These are phyloP conservation scores for Chlorella sp. DNA, from an alignment of 139 green algal genomes.

Conservation along the genomic window DNA sequence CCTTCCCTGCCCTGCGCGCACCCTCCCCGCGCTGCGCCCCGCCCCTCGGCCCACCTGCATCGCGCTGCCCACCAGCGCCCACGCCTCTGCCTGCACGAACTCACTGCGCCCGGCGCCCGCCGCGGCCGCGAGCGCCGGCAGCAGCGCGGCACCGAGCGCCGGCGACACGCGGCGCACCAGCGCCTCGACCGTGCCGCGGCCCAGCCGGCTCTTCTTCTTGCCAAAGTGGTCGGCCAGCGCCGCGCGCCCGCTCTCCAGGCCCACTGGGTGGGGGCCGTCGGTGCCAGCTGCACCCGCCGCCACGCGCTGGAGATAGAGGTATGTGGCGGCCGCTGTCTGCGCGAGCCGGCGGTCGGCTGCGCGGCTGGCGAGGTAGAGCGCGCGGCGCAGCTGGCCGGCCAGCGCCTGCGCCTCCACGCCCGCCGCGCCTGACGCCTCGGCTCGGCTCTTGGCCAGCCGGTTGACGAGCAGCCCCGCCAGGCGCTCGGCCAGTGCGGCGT, in stretches of 20 bases:
- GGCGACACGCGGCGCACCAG: constrained; percentile 34
- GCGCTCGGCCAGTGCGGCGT: constrained; percentile 53
- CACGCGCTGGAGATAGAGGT: constrained; percentile 41
- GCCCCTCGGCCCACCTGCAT: constrained; percentile 1
- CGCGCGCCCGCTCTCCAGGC: constrained; percentile 14
- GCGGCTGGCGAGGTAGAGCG: constrained; percentile 60
- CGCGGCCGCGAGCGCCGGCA: constrained; percentile 4
- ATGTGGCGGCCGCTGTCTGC: constrained; percentile 22
- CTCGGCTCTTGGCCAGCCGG: constrained; percentile 38
- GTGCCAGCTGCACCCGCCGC: constrained; percentile 13
- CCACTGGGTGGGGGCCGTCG: constrained; percentile 5
- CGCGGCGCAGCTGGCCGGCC: constrained; percentile 28
- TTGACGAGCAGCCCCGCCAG: constrained; percentile 45
- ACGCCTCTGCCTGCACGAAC: constrained; percentile 37
- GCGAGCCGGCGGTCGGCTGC: constrained; percentile 32
- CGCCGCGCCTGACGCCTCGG: constrained; percentile 8
- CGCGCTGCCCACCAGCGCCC: constrained; percentile 31
- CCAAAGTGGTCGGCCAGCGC: constrained; percentile 52
- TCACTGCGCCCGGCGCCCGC: constrained; percentile 33
- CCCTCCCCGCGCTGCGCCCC: not conserved
- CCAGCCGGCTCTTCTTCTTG: constrained; percentile 64
- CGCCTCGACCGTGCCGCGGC: constrained; percentile 28
- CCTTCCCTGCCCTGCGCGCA: not conserved
- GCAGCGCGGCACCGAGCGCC: constrained; percentile 12
- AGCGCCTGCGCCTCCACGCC: constrained; percentile 5